Evolutionary conservation across 768 basidiomycete species (phyloP).

Genomic region (Tylopilus sp.): DNA sequence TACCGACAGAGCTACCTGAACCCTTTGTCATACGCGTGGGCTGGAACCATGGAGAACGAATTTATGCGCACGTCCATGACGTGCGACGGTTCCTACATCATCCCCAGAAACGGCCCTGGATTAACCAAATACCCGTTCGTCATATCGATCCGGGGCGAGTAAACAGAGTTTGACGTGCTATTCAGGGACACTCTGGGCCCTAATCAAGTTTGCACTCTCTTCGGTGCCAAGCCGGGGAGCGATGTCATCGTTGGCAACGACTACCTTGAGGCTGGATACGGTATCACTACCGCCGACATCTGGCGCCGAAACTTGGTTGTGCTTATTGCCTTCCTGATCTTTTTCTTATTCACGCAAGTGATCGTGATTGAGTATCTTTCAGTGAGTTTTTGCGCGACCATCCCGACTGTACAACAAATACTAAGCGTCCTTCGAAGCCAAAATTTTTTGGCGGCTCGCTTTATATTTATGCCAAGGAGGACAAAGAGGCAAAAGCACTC

Average conservation of each 20-base stretch:
- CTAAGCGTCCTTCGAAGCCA: conserved; percentile 24
- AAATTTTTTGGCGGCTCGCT: conserved; percentile 38
- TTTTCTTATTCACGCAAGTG: conserved; percentile 69
- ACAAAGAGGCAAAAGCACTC: conserved; percentile 47
- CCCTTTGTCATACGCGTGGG: conserved; percentile 74
- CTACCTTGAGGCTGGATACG: conserved; percentile 61
- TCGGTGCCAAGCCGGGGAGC: conserved; percentile 59
- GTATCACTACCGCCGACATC: conserved; percentile 45
- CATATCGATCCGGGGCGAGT: neutral
- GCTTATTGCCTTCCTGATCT: conserved; percentile 62
- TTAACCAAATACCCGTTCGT: conserved; percentile 61
- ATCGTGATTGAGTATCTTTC: conserved; percentile 63
- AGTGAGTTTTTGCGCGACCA: conserved; percentile 34
- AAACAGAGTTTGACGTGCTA: conserved; percentile 10
- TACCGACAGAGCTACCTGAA: conserved; percentile 64
- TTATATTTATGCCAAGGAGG: conserved; percentile 60
- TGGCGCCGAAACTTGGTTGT: conserved; percentile 73
- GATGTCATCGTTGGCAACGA: conserved; percentile 50
- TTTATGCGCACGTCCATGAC: conserved; percentile 62
- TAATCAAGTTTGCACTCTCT: conserved; percentile 78
- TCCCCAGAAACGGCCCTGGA: conserved; percentile 61
- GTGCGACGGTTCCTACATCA: conserved; percentile 63
- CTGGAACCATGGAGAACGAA: conserved; percentile 82
- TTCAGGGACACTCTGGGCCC: conserved; percentile 48
- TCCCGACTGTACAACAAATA: neutral